A percentile compares a stretch with the other conserved stretches of the same genome.
Evolutionary conservation across 768 basidiomycete species (phyloP).

Genomic region (Suillus subluteus): DNA sequence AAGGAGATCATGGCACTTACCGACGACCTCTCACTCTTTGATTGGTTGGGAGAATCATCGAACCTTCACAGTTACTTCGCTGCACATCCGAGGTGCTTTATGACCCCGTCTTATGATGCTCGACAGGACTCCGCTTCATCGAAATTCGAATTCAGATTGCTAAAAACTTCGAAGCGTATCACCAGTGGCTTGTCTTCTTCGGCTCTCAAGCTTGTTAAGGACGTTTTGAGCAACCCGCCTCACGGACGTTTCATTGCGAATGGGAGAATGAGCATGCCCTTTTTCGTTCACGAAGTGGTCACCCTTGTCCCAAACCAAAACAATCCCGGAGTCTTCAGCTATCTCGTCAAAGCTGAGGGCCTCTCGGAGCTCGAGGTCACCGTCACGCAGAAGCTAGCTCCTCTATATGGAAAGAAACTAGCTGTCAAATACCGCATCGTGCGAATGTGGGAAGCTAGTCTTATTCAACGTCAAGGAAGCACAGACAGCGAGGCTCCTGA

Average conservation of each 20-base stretch:
- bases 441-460: conserved; percentile 25
- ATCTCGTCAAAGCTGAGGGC: conserved; percentile 24
- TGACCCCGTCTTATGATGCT: neutral
- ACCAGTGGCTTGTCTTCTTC: conserved; percentile 21
- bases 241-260: conserved; percentile 35
- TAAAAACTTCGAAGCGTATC: conserved; percentile 16
- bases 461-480: neutral
- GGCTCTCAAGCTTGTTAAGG: conserved; percentile 21
- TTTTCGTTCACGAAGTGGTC: conserved; percentile 16
- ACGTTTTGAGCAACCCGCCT: conserved; percentile 25
- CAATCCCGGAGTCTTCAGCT: conserved; percentile 13
- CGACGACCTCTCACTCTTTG: conserved; percentile 28
- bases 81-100: conserved; percentile 26
- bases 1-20: conserved; percentile 29
- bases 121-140: conserved; percentile 4
- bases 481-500: neutral
- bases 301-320: neutral
- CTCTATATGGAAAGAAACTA: conserved; percentile 4
- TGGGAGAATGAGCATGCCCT: conserved; percentile 27
- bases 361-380: conserved; percentile 22
- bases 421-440: conserved; percentile 17
- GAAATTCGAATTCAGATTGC: conserved; percentile 12
- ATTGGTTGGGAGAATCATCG: conserved; percentile 26
- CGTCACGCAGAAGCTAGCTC: conserved; percentile 18
- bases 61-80: conserved; percentile 31